Base-by-base conservation (phyloP, 2,329 filamentous ascomycete species). In the Ceratocystis variospora region DNA sequence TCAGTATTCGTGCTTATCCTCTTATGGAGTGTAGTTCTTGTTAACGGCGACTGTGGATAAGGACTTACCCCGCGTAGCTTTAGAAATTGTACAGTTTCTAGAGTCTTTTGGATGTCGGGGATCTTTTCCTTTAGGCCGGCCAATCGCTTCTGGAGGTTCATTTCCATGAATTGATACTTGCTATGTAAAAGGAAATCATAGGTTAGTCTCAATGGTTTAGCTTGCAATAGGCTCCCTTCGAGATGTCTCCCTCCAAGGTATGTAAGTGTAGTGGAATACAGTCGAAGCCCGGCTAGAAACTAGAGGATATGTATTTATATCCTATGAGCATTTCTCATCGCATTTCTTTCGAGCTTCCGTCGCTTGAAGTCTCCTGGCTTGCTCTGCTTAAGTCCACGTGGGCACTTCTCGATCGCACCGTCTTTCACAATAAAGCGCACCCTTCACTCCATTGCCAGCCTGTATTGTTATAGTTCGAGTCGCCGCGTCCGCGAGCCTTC, bases 101-200 rank as follows among this genome's bases (percentile, higher is more conserved):
- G 78, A 0, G 94, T 97, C 80, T 96, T 96, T 72, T 90, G 87
- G 70, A 99, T 97, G 75, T 99, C 94, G 0, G 94, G 94, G 70
- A 99, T 91, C 79, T 97, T 99, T 73, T 96, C 92, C 73, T 87
- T 89, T 66, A 99, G 79, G 1, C 92, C 91, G 3, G 82, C 80
- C 64, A 89, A 87, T 61, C 94, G 84, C 69, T 90, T 83, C 75
- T 96, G 88, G 68, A 94, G 89, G 76, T 96, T 97, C 74, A 88
- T 81, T 78, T 97, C 91, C 94, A 99, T 99, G 78, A 97, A 99
- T 76, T 97, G 94, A 79, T 99, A 99, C 82, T 99, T 99, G 71
- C 91, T 96, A 74, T 22, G 22, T 17, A 15, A 19, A 48, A 66
- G 22, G 19, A 25, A 33, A 25, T 31, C 37, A 10, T 4, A 8